Base-by-base conservation (phyloP, 2,329 filamentous ascomycete genomes). In the Sodiomyces alkalinus region DNA sequence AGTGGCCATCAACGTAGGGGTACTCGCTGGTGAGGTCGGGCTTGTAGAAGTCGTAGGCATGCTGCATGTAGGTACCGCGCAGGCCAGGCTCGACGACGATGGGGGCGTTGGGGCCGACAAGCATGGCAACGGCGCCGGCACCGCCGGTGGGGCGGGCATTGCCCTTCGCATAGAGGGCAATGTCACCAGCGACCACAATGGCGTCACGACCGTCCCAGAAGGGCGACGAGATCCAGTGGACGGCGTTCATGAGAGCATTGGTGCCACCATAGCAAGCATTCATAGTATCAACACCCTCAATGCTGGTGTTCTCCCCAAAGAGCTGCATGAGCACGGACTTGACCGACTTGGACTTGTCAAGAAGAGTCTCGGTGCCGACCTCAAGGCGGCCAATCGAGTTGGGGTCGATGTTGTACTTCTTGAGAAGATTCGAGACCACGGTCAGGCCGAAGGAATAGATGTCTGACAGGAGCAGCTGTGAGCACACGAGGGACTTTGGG, bases 21-120 rank as follows among this genome's bases (percentile, higher is more conserved):
- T 87, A 87, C 59, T 87, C 80, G 68, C 76, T 82, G 47, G 80
- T 80, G 41, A 87, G 63, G 55, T 87, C 80, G 46, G 80, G 80
- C 74, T 87, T 87, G 73, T 83, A 87, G 55, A 87, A 87, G 55
- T 87, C 80, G 56, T 87, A 90, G 44, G 75, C 76, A 58, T 87
- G 80, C 53, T 75, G 66, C 74, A 86, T 77, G 63, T 81, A 83
- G 44, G 65, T 75, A 49, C 77, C 80, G 47, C 80, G 75, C 48
- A 85, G 70, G 49, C 81, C 81, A 28, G 80, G 72, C 58, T 87
- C 80, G 39, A 79, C 62, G 35, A 76, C 78, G 38, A 87, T 60
- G 31, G 80, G 80, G 29, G 80, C 80, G 48, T 86, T 62, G 33
- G 80, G 80, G 31, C 80, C 80, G 43, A 87, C 67, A 41, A 87